Percentiles rank a stretch among this genome's conserved stretches.
phyloP scores from a whole-genome alignment of 768 basidiomycete genomes.

The Hygrophorus russula region DNA sequence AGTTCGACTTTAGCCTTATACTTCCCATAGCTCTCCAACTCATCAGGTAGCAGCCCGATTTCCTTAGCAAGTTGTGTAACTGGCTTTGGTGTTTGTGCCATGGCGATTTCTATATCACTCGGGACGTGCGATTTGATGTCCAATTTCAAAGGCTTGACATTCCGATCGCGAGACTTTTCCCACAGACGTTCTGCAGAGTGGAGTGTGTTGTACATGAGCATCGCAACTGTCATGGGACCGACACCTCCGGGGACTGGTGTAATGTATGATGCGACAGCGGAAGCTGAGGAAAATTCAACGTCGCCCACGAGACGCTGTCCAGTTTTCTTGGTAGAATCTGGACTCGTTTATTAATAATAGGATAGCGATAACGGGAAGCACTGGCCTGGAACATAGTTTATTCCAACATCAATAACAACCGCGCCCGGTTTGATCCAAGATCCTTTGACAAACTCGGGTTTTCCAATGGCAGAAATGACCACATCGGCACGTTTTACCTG shows the following conservation, averaged over 20 bases:
- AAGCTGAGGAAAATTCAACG: conserved; percentile 77
- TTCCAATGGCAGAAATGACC: conserved; percentile 93
- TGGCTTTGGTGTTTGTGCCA: conserved; percentile 89
- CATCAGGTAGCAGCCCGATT: conserved; percentile 76
- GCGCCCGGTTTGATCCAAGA: conserved; percentile 94
- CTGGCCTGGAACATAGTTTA: conserved; percentile 86
- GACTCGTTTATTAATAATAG: background rate
- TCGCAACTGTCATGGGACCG: conserved; percentile 99
- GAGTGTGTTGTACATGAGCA: conserved; percentile 94
- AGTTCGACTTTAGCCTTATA: conserved; percentile 98
- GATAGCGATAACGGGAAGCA: conserved; percentile 1
- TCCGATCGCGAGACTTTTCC: conserved; percentile 52
- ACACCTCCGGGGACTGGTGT: conserved; percentile 99
- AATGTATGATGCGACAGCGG: conserved; percentile 72
- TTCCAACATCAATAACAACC: conserved; percentile 95
- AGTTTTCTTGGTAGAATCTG: conserved; percentile 85
- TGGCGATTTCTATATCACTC: conserved; percentile 92
- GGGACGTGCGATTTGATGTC: conserved; percentile 81
- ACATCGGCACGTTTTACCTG: conserved; percentile 85
- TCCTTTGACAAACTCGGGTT: conserved; percentile 82
- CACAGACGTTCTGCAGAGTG: conserved; percentile 75
- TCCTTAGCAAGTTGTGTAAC: conserved; percentile 76
- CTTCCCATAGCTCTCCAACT: conserved; percentile 89
- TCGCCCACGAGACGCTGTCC: conserved; percentile 95
- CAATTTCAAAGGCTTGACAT: conserved; percentile 70